Base-by-base conservation (phyloP, 805 yeast species). In the Myxozyma nipponensis region DNA sequence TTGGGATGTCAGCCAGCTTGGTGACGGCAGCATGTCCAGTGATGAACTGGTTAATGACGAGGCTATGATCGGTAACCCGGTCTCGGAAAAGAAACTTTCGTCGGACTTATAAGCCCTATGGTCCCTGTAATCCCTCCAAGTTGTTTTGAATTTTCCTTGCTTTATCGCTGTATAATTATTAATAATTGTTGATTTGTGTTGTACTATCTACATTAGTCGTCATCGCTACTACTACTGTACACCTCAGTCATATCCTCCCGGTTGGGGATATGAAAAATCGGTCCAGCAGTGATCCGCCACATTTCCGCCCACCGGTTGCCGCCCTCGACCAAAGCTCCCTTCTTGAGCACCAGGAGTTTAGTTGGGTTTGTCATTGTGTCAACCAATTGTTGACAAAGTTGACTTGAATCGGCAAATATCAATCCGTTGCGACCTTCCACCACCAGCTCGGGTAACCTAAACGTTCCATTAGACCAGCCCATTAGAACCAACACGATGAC, bases 271-370 rank as follows among this genome's bases (percentile, higher is more conserved):
- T 54, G 55, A 39, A 71, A 72, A 32, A 69, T 60, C 21, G 66
- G 77, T 39, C 75, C 76, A 42, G 83, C 65, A 40, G 72, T 72
- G 2, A 56, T 52, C 24, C 71, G 69, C 98, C 98, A 91, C 62
- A 83, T 85, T 10, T 73, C 68, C 39, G 80, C 78, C 98, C 98
- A 91, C 47, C 85, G 76, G 23, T 67, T 64, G 39, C 70, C 54
- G 46, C 95, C 80, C 68, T 90, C 95, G n/a, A 60, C 49, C 44
- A 82, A 17, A 0, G 97, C 98, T 13, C 96, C 96, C 7, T 62
- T 56, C 58, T 77, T 81, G 39, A 91, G 61, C 1, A 56, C 71
- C 0, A 61, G 52, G 42, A 76, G 66, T 28, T 62, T 49, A 35
- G 52, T 49, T 2, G 59, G 54, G 18, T 74, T 62, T 22, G 64